Evolutionary conservation across 441 rosid genomes (phyloP).

Genomic region (Adansonia rubrostipa): DNA sequence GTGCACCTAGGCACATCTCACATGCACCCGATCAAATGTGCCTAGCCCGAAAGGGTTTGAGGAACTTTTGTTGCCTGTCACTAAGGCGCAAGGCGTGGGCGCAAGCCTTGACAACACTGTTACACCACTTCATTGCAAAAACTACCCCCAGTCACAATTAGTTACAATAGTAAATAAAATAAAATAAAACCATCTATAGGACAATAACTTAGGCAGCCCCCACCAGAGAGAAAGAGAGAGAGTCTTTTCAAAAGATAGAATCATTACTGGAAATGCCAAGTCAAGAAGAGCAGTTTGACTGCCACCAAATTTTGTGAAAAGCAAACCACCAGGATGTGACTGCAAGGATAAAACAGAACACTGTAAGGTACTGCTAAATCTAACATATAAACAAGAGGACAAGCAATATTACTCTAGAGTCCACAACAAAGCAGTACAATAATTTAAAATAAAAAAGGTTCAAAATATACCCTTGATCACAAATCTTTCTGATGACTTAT

Average conservation of each 20-base stretch:
- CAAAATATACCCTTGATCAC: conserved; percentile 7
- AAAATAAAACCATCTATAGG: conserved; percentile 15
- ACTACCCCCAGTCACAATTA: neutral
- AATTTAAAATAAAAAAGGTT: neutral
- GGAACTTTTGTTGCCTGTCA: no score
- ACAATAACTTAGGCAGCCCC: neutral
- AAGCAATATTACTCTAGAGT: conserved; percentile 22
- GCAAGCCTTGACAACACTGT: no score
- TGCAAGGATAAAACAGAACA: conserved; percentile 42
- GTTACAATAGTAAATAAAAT: conserved; percentile 10
- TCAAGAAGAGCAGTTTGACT: conserved; percentile 84
- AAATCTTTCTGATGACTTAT: conserved; percentile 1
- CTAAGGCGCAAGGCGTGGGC: no score
- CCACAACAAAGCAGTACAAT: conserved; percentile 11
- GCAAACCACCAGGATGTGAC: conserved; percentile 85
- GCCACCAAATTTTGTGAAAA: conserved; percentile 81
- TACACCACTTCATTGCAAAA: neutral
- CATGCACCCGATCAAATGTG: no score
- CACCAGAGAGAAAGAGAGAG: neutral
- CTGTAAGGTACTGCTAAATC: conserved; percentile 12
- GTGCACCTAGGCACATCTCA: no score
- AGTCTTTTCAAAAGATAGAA: conserved; percentile 14
- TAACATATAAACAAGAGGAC: neutral
- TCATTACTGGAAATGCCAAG: conserved; percentile 77
- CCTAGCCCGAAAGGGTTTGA: no score